A percentile compares a stretch with the other conserved stretches of the same genome.
Conservation (phyloP, 306 rosid species). For the Dalbergia oliveri region DNA sequence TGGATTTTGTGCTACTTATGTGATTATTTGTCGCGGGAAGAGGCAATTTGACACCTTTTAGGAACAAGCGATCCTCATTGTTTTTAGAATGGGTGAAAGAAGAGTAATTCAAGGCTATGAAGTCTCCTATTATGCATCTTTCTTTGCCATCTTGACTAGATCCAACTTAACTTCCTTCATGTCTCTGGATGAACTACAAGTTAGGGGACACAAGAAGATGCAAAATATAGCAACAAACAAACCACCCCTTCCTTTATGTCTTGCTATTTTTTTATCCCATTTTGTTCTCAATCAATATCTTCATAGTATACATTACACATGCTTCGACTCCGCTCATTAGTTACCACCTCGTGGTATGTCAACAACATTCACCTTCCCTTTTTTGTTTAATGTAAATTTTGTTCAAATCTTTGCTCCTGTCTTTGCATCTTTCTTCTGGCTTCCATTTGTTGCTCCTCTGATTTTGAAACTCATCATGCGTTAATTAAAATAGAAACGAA, state of each 20-base stretch:
- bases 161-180: slow-evolving; percentile 46
- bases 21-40: neutral
- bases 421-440: neutral
- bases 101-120: slow-evolving; percentile 48
- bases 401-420: slow-evolving; percentile 6
- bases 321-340: slow-evolving; percentile 2
- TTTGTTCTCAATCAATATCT: slow-evolving; percentile 9
- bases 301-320: slow-evolving; percentile 20
- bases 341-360: slow-evolving; percentile 43
- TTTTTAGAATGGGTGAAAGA: slow-evolving; percentile 21
- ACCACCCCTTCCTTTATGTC: slow-evolving; percentile 36
- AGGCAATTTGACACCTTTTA: slow-evolving; percentile 11
- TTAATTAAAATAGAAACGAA: neutral
- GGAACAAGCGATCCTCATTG: neutral
- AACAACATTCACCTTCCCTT: slow-evolving; percentile 9
- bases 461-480: neutral
- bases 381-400: neutral
- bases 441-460: neutral
- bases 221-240: slow-evolving; percentile 36
- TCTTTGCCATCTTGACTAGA: slow-evolving; percentile 48
- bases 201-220: slow-evolving; percentile 33
- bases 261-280: slow-evolving; percentile 15
- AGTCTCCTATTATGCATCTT: slow-evolving; percentile 37
- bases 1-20: neutral
- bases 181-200: slow-evolving; percentile 50